These are phyloP conservation scores for Diaporthe ampelina DNA, from an alignment of 2,329 filamentous ascomycete genomes.

Conservation along the genomic window DNA sequence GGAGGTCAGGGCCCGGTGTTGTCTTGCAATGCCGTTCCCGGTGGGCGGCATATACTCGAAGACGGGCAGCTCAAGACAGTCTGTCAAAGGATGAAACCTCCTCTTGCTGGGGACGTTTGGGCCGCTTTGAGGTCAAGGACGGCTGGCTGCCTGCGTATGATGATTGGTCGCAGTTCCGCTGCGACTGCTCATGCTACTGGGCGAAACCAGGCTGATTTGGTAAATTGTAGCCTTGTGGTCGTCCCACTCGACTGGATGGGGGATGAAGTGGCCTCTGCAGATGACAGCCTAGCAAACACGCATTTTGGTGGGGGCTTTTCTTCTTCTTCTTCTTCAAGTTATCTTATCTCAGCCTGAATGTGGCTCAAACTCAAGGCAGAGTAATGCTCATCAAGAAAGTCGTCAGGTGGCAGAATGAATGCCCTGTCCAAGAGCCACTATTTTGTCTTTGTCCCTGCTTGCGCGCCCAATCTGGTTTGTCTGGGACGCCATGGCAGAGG, in stretches of 20 bases:
- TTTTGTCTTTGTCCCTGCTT: background rate
- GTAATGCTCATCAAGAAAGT: background rate
- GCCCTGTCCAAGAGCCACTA: background rate
- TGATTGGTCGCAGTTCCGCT: background rate
- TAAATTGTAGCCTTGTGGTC: background rate
- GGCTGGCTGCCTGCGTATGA: background rate
- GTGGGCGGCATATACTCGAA: background rate
- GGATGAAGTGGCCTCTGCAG: constrained; percentile 14
- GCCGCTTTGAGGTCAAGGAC: background rate
- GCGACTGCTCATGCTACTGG: background rate
- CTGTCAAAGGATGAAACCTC: background rate
- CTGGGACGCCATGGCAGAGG: background rate
- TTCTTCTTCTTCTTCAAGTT: too few relatives aligned
- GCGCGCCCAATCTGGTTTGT: constrained; percentile 6
- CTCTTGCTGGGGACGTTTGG: background rate
- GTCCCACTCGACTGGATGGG: background rate
- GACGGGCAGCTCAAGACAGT: background rate
- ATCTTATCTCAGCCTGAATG: background rate
- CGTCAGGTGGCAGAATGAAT: background rate
- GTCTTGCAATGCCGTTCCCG: background rate
- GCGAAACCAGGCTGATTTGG: background rate
- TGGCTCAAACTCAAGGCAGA: background rate
- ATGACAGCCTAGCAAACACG: constrained; percentile 9
- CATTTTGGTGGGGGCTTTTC: constrained; percentile 1
- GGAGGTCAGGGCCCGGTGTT: background rate